Evolutionary conservation across 768 basidiomycete species (phyloP).

Genomic region (Leccinum imitatum): DNA sequence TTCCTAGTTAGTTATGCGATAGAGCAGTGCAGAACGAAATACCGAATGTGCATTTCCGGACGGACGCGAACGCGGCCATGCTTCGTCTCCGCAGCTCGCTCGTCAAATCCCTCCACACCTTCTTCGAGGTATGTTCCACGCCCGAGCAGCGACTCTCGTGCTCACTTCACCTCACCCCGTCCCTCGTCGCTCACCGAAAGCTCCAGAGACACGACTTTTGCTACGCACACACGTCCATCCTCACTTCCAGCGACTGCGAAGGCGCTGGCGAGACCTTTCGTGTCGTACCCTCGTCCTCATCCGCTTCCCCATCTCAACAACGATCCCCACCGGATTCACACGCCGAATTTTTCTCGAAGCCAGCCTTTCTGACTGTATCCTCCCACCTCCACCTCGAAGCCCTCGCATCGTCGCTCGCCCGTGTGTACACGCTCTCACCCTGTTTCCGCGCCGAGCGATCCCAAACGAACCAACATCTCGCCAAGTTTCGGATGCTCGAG

Average conservation of each 20-base stretch:
- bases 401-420: constrained; percentile 69
- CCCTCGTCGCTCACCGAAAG: background rate
- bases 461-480: constrained; percentile 83
- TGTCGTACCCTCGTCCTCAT: constrained; percentile 42
- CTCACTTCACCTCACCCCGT: constrained; percentile 2
- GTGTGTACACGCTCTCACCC: constrained; percentile 91
- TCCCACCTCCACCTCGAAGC: constrained; percentile 96
- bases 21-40: too few relatives aligned
- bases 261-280: constrained; percentile 93
- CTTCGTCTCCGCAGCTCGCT: constrained; percentile 68
- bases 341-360: constrained; percentile 69
- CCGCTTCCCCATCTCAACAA: constrained; percentile 4
- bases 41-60: constrained; percentile 40
- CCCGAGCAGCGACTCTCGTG: background rate
- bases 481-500: constrained; percentile 99
- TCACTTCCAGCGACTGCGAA: constrained; percentile 93
- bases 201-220: constrained; percentile 72
- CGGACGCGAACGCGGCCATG: constrained; percentile 67
- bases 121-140: constrained; percentile 64
- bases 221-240: constrained; percentile 79
- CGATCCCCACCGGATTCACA: constrained; percentile 4
- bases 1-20: too few relatives aligned
- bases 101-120: constrained; percentile 55
- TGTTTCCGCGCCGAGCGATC: constrained; percentile 93
- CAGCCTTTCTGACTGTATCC: constrained; percentile 89